Evolutionary conservation across 805 yeast genomes (phyloP), one percentile per base, ranked within the genome.

Genomic region (Candida corydali): DNA sequence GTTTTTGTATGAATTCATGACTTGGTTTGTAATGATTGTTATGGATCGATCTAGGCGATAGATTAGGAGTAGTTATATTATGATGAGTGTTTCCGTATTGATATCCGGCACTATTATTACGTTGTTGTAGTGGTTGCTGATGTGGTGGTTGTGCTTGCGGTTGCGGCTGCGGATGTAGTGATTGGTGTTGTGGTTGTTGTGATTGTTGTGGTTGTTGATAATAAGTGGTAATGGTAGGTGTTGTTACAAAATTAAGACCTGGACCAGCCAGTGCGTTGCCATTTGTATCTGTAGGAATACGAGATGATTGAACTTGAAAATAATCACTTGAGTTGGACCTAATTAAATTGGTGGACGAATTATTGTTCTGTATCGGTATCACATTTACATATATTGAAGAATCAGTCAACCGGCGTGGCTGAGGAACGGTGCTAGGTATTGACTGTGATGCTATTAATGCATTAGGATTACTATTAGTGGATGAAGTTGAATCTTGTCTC

Each of bases 191-290:
- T n/a, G n/a, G n/a, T n/a, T n/a, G n/a, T n/a, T n/a, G n/a, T n/a
- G n/a, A n/a, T n/a, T n/a, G n/a, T n/a, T n/a, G n/a, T n/a, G n/a
- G n/a, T n/a, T n/a, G n/a, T n/a, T n/a, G n/a, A 25, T 9, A 8
- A 12, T 11, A 6, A n/a, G 38, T 16, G 29, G 22, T 24, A n/a
- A n/a, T n/a, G n/a, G n/a, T n/a, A n/a, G 36, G 34, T 6, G 29
- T n/a, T 12, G 27, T 8, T 23, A 31, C 34, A 5, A 24, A 5
- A 24, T 26, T 26, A 11, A 7, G 45, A 3, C 6, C 9, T 14
- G 39, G 34, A 17, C 43, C 51, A 12, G 49, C 45, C 18, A 42
- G 31, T 25, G 47, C 29, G n/a, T 10, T 10, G n/a, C n/a, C n/a
- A 9, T n/a, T n/a, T n/a, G n/a, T n/a, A n/a, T n/a, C n/a, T n/a